Conservation (phyloP, 2,329 filamentous ascomycete species). For the Orbilia quercus region DNA sequence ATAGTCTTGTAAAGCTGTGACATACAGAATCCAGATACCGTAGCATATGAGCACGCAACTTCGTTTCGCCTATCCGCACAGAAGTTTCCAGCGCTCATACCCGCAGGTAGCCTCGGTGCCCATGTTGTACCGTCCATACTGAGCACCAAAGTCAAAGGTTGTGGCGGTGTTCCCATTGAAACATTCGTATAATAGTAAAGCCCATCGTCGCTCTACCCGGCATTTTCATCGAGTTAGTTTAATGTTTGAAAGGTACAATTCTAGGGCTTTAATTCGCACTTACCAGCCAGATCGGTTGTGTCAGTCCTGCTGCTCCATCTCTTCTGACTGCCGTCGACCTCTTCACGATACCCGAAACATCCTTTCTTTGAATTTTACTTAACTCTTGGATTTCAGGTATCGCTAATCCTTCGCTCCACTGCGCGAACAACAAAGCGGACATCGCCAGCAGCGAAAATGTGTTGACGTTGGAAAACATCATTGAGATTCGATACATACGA, state of each 20-base stretch:
- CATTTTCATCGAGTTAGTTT: not conserved
- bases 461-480: constrained; percentile 52
- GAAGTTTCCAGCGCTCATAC: constrained; percentile 14
- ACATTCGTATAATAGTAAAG: constrained; percentile 41
- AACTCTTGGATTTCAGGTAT: constrained; percentile 16
- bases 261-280: constrained; percentile 18
- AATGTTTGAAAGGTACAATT: no score
- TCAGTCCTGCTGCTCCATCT: constrained; percentile 26
- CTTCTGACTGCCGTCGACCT: constrained; percentile 8
- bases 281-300: constrained; percentile 50
- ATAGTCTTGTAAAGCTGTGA: not conserved
- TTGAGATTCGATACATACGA: no score
- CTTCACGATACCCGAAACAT: constrained; percentile 27
- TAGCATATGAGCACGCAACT: constrained; percentile 40
- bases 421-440: constrained; percentile 16
- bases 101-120: constrained; percentile 47
- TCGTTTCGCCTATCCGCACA: constrained; percentile 31
- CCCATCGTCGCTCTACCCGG: constrained; percentile 42
- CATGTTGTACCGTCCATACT: constrained; percentile 46
- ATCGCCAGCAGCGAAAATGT: constrained; percentile 29
- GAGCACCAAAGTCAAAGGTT: constrained; percentile 41
- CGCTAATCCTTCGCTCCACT: constrained; percentile 11
- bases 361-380: constrained; percentile 6
- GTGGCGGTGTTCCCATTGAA: constrained; percentile 49
- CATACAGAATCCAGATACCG: constrained; percentile 52